These are phyloP conservation scores for Pleurotus tuoliensis DNA, from an alignment of 768 basidiomycete genomes.

Conservation along the genomic window DNA sequence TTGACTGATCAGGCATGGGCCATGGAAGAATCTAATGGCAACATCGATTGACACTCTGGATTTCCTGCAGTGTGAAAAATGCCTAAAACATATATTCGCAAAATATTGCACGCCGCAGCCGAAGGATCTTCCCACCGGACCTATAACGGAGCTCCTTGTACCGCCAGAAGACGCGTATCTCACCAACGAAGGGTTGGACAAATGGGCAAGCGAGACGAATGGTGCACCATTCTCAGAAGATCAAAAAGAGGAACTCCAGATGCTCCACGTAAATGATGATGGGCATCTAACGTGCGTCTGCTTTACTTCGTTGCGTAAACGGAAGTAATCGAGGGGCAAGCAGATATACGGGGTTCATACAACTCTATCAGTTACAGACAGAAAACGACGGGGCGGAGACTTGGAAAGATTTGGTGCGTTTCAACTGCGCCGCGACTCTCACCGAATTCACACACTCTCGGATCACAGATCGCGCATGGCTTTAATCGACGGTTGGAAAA, in stretches of 20 bases:
- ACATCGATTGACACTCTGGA: neutral
- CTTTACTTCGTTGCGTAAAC: neutral
- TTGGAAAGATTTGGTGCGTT: slow-evolving; percentile 71
- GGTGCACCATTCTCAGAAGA: slow-evolving; percentile 75
- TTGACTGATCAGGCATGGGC: slow-evolving; percentile 57
- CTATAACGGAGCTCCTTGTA: slow-evolving; percentile 24
- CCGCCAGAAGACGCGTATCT: slow-evolving; percentile 59
- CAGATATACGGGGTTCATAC: slow-evolving; percentile 54
- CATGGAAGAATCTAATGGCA: neutral
- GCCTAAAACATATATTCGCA: slow-evolving; percentile 73
- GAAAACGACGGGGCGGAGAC: slow-evolving; percentile 84
- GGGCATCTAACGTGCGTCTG: slow-evolving; percentile 66
- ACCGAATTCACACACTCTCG: no score
- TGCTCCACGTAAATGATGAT: slow-evolving; percentile 69
- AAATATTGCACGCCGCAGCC: slow-evolving; percentile 64
- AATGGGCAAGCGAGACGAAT: slow-evolving; percentile 78
- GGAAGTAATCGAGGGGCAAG: neutral
- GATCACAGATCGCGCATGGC: slow-evolving; percentile 61
- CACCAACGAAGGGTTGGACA: slow-evolving; percentile 57
- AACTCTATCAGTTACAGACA: slow-evolving; percentile 83
- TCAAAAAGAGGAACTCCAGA: slow-evolving; percentile 77
- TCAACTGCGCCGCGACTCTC: neutral
- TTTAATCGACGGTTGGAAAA: slow-evolving; percentile 66
- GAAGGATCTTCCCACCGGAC: slow-evolving; percentile 7
- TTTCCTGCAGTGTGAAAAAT: slow-evolving; percentile 52